These are phyloP conservation scores for Purshia tridentata DNA, from an alignment of 306 rosid genomes.

Conservation along the genomic window DNA sequence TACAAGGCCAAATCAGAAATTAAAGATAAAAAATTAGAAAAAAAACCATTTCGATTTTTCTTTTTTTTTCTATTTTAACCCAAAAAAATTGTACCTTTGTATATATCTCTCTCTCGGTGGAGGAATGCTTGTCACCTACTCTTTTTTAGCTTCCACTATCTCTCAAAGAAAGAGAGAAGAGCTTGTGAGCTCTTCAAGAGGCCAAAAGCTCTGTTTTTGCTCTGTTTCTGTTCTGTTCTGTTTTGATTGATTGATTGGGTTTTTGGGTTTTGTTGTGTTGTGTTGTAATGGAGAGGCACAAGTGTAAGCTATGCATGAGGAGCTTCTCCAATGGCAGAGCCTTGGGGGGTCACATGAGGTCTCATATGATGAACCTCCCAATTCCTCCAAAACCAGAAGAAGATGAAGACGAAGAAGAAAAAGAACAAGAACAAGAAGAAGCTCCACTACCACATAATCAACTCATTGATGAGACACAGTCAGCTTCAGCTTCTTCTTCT, in stretches of 20 bases:
- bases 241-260: background rate
- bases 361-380: slow-evolving; percentile 83
- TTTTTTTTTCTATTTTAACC: background rate
- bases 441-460: background rate
- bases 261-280: background rate
- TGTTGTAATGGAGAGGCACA: slow-evolving; percentile 68
- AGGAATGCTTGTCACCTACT: slow-evolving; percentile 83
- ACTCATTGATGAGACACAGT: slow-evolving; percentile 48
- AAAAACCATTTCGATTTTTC: background rate
- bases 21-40: background rate
- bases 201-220: slow-evolving; percentile 1
- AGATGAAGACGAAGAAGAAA: slow-evolving; percentile 5
- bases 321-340: slow-evolving; percentile 90
- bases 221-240: slow-evolving; percentile 21
- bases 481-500: slow-evolving; percentile 43
- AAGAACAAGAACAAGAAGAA: slow-evolving; percentile 13
- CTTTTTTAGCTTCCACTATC: slow-evolving; percentile 50
- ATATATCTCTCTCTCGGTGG: slow-evolving; percentile 57
- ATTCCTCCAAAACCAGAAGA: slow-evolving; percentile 44
- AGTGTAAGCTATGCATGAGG: slow-evolving; percentile 70
- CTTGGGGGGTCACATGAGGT: slow-evolving; percentile 97
- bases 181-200: background rate
- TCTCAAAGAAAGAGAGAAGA: slow-evolving; percentile 24
- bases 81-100: slow-evolving; percentile 28
- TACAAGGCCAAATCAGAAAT: slow-evolving; percentile 12